These are phyloP conservation scores for Trametes cingulata DNA, from an alignment of 768 basidiomycete genomes.

Conservation along the genomic window DNA sequence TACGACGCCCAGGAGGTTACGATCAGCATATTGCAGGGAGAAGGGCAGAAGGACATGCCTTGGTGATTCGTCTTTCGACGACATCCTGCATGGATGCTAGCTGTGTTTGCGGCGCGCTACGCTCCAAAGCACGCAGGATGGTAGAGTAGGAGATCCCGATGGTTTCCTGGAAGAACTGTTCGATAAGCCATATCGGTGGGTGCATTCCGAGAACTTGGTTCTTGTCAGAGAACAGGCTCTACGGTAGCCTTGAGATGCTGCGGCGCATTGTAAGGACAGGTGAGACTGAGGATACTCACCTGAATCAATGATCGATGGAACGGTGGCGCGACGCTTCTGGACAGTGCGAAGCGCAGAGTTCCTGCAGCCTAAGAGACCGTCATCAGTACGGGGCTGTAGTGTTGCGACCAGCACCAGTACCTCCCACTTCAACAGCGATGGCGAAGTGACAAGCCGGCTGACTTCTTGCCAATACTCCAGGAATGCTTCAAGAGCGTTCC, in stretches of 20 bases:
- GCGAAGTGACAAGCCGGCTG: constrained; percentile 43
- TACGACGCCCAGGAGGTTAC: constrained; percentile 29
- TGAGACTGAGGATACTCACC: constrained; percentile 40
- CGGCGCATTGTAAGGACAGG: background rate
- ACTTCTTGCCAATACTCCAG: constrained; percentile 61
- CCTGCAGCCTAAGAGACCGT: constrained; percentile 45
- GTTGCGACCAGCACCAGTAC: constrained; percentile 31
- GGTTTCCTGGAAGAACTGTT: constrained; percentile 65
- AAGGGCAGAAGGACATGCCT: constrained; percentile 29
- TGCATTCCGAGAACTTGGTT: constrained; percentile 52
- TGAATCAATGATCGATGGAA: constrained; percentile 68
- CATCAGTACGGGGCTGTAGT: background rate
- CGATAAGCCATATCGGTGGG: constrained; percentile 54
- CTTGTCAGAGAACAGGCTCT: constrained; percentile 64
- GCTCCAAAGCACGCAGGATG: constrained; percentile 41
- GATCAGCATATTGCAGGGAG: background rate
- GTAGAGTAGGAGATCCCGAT: constrained; percentile 55
- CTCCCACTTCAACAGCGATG: constrained; percentile 62
- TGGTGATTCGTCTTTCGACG: constrained; percentile 41
- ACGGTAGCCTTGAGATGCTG: background rate
- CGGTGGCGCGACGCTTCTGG: constrained; percentile 43
- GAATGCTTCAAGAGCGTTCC: constrained; percentile 49
- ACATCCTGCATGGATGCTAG: constrained; percentile 32
- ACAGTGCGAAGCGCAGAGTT: constrained; percentile 43
- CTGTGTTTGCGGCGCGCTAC: constrained; percentile 22